Evolutionary conservation across 371 early-diverging fungal species (phyloP), one percentile per base, ranked within the genome.

Genomic region (Lichtheimia ornata): DNA sequence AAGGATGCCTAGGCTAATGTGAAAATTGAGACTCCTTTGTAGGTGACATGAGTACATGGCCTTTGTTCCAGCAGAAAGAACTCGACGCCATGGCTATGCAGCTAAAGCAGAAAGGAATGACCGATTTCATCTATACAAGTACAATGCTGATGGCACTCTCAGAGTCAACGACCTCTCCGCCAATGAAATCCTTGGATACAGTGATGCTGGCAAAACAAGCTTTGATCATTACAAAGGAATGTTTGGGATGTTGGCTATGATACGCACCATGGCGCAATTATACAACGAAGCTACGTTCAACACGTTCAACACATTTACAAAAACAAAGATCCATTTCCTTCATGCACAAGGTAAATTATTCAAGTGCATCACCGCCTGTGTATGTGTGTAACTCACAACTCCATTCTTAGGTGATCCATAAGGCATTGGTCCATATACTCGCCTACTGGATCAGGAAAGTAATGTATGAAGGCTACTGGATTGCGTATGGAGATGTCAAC

Each of bases 341-440:
- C 64, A 67, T 63, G 63, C 59, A 50, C 61, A 67, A 52, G 66
- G 72, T 72, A 65, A 63, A 63, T 65, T 59, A 63, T 56, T 65
- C 58, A 61, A 15, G 51, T 55, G 64, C 56, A 64, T 47, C 57
- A 61, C 2, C 22, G 22, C 22, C 1, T 58, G 62, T 63, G 35
- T 55, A 59, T 51, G 40, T 65, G 52, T 45, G 58, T 62, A 35
- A 58, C 56, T 24, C 65, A 62, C 41, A 61, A 58, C 60, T 54
- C 61, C 61, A 61, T 58, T 63, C 57, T 65, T 56, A 65, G 65
- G 63, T 58, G 50, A 57, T 43, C 59, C 40, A 63, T 65, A 60
- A 62, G 72, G 56, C 65, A 67, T 65, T 67, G 72, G 63, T 62
- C 65, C 47, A 71, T 67, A 66, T 67, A n/a, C n/a, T n/a, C n/a